Conservation (phyloP, 495 filamentous ascomycete species). For the Aspergillus asperescens region DNA sequence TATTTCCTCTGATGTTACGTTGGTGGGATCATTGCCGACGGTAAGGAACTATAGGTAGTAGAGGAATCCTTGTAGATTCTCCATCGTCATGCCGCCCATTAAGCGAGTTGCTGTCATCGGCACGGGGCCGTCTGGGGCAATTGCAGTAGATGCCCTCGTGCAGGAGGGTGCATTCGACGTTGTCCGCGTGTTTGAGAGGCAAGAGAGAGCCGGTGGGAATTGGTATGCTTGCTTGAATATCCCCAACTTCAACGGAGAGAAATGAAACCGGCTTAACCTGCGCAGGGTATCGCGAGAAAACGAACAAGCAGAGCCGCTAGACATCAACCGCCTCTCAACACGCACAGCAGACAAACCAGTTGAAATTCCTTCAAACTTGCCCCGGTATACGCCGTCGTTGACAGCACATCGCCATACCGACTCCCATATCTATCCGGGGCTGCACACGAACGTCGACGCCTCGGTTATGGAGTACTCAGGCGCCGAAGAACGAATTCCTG, state of each 20-base stretch:
- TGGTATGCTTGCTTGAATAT: conserved; percentile 39
- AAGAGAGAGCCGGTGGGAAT: conserved; percentile 52
- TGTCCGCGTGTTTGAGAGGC: conserved; percentile 56
- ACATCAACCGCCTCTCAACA: conserved; percentile 38
- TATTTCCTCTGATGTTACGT: no score
- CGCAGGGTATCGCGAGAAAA: conserved; percentile 40
- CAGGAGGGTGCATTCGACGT: conserved; percentile 51
- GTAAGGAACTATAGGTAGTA: no score
- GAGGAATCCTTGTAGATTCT: no score
- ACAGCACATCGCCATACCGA: conserved; percentile 47
- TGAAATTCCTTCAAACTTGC: conserved; percentile 41
- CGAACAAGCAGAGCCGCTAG: conserved; percentile 25
- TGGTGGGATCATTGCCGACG: no score
- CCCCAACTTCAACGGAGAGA: neutral
- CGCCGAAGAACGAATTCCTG: conserved; percentile 32
- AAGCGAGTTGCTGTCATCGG: conserved; percentile 57
- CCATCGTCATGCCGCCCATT: conserved; percentile 21
- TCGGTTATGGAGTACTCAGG: conserved; percentile 34
- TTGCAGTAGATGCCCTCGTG: conserved; percentile 52
- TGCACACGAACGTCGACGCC: conserved; percentile 41
- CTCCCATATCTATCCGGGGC: conserved; percentile 33
- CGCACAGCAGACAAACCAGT: conserved; percentile 47
- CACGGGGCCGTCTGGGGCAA: conserved; percentile 54
- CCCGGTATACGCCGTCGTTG: conserved; percentile 38
- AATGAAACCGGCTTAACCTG: neutral